phyloP scores from a whole-genome alignment of 345 rosid species.

The Kernera saxatilis region DNA sequence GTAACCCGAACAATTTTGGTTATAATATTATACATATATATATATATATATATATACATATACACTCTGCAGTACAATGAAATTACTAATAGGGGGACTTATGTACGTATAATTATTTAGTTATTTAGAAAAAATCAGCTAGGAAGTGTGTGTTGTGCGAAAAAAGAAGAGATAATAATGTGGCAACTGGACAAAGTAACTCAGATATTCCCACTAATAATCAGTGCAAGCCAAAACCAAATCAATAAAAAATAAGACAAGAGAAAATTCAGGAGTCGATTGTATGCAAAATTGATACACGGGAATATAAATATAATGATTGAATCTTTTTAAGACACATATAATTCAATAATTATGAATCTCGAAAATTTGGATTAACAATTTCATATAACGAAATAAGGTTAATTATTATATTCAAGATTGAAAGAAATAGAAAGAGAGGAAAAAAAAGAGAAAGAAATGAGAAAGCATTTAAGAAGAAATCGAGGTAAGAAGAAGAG shows the following conservation, averaged over 20 bases:
- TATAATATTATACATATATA: neutral
- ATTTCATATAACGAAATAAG: neutral
- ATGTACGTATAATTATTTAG: neutral
- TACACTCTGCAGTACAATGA: neutral
- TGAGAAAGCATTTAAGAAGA: slow-evolving; percentile 1
- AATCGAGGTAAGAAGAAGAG: neutral
- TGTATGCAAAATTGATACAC: neutral
- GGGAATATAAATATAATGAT: neutral
- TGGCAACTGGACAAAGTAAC: neutral
- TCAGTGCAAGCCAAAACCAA: slow-evolving; percentile 9
- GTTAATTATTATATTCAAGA: neutral
- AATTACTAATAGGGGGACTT: neutral
- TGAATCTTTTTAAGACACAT: neutral
- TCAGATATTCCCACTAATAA: slow-evolving; percentile 4
- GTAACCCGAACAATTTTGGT: neutral
- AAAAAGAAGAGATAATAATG: neutral
- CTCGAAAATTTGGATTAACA: neutral
- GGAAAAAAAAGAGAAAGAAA: neutral
- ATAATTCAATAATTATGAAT: neutral
- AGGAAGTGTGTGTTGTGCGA: slow-evolving; percentile 3
- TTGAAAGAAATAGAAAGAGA: neutral
- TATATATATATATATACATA: neutral
- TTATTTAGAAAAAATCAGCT: neutral
- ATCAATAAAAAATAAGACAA: neutral
- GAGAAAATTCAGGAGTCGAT: neutral